A percentile compares a stretch with the other conserved stretches of the same genome.
phyloP scores from a whole-genome alignment of 805 yeast genomes.

The Henningerozyma blattae region DNA sequence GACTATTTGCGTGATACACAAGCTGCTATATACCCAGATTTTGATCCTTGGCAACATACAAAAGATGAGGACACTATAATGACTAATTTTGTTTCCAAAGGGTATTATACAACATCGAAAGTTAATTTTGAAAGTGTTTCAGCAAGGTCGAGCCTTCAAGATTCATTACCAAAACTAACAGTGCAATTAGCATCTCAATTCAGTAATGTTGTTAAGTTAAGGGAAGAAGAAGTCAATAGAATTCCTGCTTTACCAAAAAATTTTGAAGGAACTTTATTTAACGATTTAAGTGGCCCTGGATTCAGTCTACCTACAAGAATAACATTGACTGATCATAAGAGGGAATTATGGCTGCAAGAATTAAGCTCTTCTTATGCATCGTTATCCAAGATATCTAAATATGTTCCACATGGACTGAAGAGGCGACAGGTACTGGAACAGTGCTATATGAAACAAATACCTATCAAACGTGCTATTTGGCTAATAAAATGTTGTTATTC shows the following conservation, averaged over 20 bases:
- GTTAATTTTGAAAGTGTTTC: slow-evolving; percentile 26
- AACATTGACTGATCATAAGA: slow-evolving; percentile 75
- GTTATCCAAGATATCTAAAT: slow-evolving; percentile 53
- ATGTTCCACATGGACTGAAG: slow-evolving; percentile 84
- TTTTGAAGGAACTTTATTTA: slow-evolving; percentile 3
- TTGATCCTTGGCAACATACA: slow-evolving; percentile 24
- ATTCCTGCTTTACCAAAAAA: slow-evolving; percentile 9
- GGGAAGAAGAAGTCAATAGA: slow-evolving; percentile 22
- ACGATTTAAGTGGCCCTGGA: slow-evolving; percentile 21
- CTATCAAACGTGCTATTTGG: slow-evolving; percentile 82
- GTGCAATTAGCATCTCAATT: slow-evolving; percentile 19
- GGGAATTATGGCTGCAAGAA: slow-evolving; percentile 77
- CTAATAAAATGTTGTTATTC: slow-evolving; percentile 77
- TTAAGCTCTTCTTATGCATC: slow-evolving; percentile 60
- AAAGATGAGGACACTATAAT: slow-evolving; percentile 22
- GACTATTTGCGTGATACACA: not conserved
- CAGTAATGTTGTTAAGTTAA: slow-evolving; percentile 16
- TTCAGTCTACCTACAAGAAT: slow-evolving; percentile 39
- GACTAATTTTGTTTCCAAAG: slow-evolving; percentile 22
- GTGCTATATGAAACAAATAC: slow-evolving; percentile 53
- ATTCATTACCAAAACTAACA: slow-evolving; percentile 21
- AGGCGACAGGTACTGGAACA: slow-evolving; percentile 64
- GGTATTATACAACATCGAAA: slow-evolving; percentile 22
- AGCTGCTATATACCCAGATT: slow-evolving; percentile 22
- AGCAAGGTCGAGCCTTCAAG: slow-evolving; percentile 25